phyloP scores from a whole-genome alignment of 148 eudicot species.

The Chenopodium suecicum region DNA sequence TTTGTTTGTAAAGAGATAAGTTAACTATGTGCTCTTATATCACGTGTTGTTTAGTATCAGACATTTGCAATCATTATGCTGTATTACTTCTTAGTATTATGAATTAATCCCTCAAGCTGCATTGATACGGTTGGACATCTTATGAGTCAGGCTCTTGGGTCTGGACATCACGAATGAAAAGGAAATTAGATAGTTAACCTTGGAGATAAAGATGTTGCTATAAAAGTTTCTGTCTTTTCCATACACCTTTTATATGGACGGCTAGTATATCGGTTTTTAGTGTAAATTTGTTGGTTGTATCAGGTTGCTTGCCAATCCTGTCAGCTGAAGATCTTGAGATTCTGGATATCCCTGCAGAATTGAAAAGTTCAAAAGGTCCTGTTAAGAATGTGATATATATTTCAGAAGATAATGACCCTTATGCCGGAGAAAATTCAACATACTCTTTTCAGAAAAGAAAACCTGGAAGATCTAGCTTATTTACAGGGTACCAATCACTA shows the following conservation, averaged over 20 bases:
- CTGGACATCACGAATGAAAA: not conserved
- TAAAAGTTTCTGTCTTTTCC: not conserved
- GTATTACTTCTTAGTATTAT: not conserved
- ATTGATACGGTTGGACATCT: not conserved
- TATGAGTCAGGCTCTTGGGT: not conserved
- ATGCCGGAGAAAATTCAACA: slow-evolving; percentile 38
- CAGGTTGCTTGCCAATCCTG: slow-evolving; percentile 89
- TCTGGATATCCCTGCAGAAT: slow-evolving; percentile 50
- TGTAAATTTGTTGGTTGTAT: slow-evolving; percentile 27
- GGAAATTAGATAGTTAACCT: not conserved
- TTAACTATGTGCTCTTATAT: not conserved
- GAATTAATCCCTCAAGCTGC: not conserved
- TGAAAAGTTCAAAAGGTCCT: slow-evolving; percentile 36
- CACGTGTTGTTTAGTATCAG: not conserved
- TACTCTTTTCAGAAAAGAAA: slow-evolving; percentile 39
- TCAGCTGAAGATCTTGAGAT: slow-evolving; percentile 73
- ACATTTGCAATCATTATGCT: not conserved
- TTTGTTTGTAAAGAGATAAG: not conserved
- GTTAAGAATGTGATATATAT: slow-evolving; percentile 59
- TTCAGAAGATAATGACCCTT: slow-evolving; percentile 46
- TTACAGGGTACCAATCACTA: slow-evolving; percentile 82
- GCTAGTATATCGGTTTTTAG: not conserved
- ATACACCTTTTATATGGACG: not conserved
- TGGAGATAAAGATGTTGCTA: not conserved
- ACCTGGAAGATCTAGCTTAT: slow-evolving; percentile 73